phyloP scores from a whole-genome alignment of 169 alveolate genomes.

The Perkinsus olseni region DNA sequence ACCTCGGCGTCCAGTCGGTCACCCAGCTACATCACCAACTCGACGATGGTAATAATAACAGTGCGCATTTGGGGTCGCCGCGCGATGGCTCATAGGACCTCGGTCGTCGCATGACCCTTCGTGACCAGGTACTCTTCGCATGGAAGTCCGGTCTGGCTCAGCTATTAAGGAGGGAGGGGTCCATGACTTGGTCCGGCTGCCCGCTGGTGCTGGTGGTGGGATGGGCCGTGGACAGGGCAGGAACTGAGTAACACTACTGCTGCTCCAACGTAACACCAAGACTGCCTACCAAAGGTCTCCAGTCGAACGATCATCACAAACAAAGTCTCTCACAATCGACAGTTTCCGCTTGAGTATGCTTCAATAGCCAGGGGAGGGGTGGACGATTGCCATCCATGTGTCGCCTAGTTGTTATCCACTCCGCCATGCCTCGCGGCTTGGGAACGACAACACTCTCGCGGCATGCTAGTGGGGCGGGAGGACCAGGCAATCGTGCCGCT shows the following conservation, averaged over 20 bases:
- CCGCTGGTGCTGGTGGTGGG: not conserved
- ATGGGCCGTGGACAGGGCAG: not conserved
- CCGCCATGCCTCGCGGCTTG: not conserved
- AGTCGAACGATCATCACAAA: too few relatives aligned
- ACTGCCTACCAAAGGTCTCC: too few relatives aligned
- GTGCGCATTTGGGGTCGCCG: too few relatives aligned
- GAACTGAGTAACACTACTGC: not conserved
- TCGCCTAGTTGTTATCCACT: too few relatives aligned
- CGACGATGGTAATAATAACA: not conserved
- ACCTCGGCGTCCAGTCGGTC: slow-evolving; percentile 24
- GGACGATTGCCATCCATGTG: too few relatives aligned
- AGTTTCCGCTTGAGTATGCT: too few relatives aligned
- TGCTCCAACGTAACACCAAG: too few relatives aligned
- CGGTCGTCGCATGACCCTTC: too few relatives aligned
- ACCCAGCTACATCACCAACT: slow-evolving; percentile 14
- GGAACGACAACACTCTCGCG: not conserved
- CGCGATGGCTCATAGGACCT: too few relatives aligned
- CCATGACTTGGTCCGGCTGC: slow-evolving; percentile 10
- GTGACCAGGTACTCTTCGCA: slow-evolving; percentile 1
- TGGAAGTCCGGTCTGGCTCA: slow-evolving; percentile 24
- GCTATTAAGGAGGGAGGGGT: slow-evolving; percentile 22
- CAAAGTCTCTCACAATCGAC: too few relatives aligned
- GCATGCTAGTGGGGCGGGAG: not conserved
- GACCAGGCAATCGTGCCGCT: not conserved
- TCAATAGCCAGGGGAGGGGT: too few relatives aligned